Percentiles rank a stretch among this genome's conserved stretches.
Conservation (phyloP, 768 basidiomycete genomes). For the Mycena crocata region DNA sequence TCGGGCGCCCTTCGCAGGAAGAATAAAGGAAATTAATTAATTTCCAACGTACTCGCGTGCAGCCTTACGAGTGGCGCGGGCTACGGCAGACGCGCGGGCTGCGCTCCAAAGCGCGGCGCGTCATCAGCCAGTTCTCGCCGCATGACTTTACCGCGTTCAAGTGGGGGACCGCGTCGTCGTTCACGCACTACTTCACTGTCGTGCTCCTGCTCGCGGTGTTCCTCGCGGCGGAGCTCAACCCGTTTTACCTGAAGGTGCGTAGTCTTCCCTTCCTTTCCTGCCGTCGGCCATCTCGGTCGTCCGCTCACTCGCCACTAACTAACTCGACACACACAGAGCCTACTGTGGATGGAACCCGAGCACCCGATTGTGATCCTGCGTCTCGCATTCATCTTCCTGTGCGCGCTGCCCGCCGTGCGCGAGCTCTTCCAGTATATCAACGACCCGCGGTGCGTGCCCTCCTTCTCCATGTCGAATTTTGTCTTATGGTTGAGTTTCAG, state of each 20-base stretch:
- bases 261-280: not conserved
- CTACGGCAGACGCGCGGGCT: constrained; percentile 82
- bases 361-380: constrained; percentile 85
- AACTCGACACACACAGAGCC: constrained; percentile 49
- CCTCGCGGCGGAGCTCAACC: constrained; percentile 86
- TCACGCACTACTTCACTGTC: constrained; percentile 80
- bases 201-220: constrained; percentile 82
- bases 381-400: constrained; percentile 83
- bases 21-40: not conserved
- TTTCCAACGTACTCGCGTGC: not conserved
- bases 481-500: constrained; percentile 49
- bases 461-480: not conserved
- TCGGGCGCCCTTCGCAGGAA: too few relatives aligned
- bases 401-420: constrained; percentile 87
- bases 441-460: constrained; percentile 72
- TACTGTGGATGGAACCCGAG: constrained; percentile 91
- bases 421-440: constrained; percentile 89
- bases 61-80: constrained; percentile 91
- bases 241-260: constrained; percentile 87
- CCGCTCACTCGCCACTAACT: not conserved
- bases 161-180: constrained; percentile 84
- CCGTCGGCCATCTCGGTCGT: not conserved
- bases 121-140: constrained; percentile 86
- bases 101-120: constrained; percentile 81
- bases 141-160: constrained; percentile 91